Evolutionary conservation across 129 eudicot genomes (phyloP), one percentile per base, ranked within the genome.

Genomic region (Erigeron canadensis): DNA sequence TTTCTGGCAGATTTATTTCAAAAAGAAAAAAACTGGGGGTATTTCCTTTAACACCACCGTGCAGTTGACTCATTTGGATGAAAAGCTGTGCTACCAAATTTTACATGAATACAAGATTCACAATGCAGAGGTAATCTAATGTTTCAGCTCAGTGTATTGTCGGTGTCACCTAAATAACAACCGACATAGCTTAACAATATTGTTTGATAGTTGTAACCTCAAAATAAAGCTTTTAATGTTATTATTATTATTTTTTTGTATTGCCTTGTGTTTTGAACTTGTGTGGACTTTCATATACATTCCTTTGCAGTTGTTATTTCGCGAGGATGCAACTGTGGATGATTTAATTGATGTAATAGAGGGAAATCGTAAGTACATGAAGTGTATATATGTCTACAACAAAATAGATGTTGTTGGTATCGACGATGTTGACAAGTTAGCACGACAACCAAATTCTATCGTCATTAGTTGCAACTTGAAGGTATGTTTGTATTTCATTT

Each of bases 321-420:
- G 99, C 37, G 99, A 95, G 79, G 99, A 95, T 90, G 97, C 99
- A 22, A 88, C 97, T 68, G 99, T 95, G 75, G 99, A 95, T 84
- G 99, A 95, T 81, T 84, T 95, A 56, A 95, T 95, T 12, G 99
- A 95, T 81, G 99, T 95, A 62, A 95, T 95, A 58, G 99, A 95
- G 84, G 99, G 99, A 47, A 95, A 95, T 57, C 96, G 99, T 70
- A 95, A 95, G 84, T 95, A 95, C 86, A 95, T 95, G 85, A 90
- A 89, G 73, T 95, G 99, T 78, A 79, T 95, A 37, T 95, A 95
- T 67, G 99, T 95, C 75, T 95, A 95, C 88, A 95, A 95, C 95
- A 95, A 95, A 82, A 95, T 95, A 75, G 99, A 95, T 83, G 99
- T 95, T 78, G 81, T 90, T 65, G 99, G 99, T 84, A 95, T 90